Base-by-base conservation (phyloP, 805 yeast genomes). In the Suhomyces vadensis region DNA sequence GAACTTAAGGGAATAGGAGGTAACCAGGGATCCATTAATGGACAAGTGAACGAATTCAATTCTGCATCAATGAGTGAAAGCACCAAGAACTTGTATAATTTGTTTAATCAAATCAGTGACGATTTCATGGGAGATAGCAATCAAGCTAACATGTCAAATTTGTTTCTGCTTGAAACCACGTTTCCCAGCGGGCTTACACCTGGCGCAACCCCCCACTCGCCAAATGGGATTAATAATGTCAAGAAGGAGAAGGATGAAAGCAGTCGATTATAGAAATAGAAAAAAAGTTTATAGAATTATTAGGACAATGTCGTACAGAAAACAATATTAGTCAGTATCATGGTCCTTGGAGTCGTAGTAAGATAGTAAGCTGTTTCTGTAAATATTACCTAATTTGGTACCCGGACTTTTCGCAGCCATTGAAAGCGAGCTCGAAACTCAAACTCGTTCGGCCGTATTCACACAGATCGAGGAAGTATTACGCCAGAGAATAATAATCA, bases 21-120 rank as follows among this genome's bases (percentile, higher is more conserved):
- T 17, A 27, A 16, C 20, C 20, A 29, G 11, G n/a, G n/a, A n/a
- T n/a, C n/a, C n/a, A n/a, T n/a, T n/a, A n/a, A n/a, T n/a, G 16
- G 29, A 6, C 33, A 14, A 9, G 33, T 20, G 16, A 29, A 9
- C 8, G 38, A 40, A 11, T 24, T 8, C 31, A 24, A 40, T 11
- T 40, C 44, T n/a, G 22, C 17, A 19, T 14, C 35, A 14, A 45
- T 56, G 39, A 61, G 65, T 38, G 66, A 62, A 31, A 62, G 66
- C 41, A 57, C 66, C 29, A 63, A 58, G 38, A 64, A 58, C 46
- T 48, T 64, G 33, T 63, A 58, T 49, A 62, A 62, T 41, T 49
- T 63, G 38, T 63, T 64, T 48, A 55, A 57, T 29, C 63, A 61
- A 39, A 54, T 61, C 31, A 52, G 52, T 37, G 61, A 60, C 42